Base-by-base conservation (phyloP, 331 rosid genomes). In the Dryas integrifolia region DNA sequence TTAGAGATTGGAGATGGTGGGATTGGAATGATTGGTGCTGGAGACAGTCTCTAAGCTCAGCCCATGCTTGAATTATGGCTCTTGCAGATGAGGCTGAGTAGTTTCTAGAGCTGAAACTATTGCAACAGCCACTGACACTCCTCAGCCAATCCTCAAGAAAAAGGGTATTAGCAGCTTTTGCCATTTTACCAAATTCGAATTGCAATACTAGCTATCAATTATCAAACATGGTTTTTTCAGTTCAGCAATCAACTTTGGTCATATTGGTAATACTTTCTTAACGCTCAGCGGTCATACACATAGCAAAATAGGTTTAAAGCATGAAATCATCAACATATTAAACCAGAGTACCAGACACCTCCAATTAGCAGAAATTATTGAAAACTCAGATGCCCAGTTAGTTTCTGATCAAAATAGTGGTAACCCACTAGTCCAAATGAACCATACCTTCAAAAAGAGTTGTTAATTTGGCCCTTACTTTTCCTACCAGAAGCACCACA, bases 71-170 rank as follows among this genome's bases (percentile, higher is more conserved):
- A 74, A 91, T 79, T 40, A 91, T 94, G 65, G 88, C 86, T 78
- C 94, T 83, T 4, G 96, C 97, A 6, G 91, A 84, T 7, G 89
- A 70, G 49, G 85, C 59, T 59, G 73, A 35, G 48, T 87, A 65
- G 80, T 51, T 58, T 66, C 68, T 59, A 2, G 85, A 67, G 69
- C 58, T 55, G 65, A 75, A 35, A 64, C 49, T 69, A 62, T 62
- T 64, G 69, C 81, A 43, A 51, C 30, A 64, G 13, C 84, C 87
- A 63, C 88, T 72, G 47, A 74, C 73, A 70, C 65, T 77, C 73
- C 75, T 88, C 49, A 93, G 67, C 96, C 95, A 89, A 74, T 91
- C 88, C 55, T 93, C 98, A 8, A 91, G 73, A 77, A 93, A 93
- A 68, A 90, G 21, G 7, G 70, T 68, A n/a, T 50, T 45, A 5